phyloP scores from a whole-genome alignment of 1,139 yeast species.

The Taphrina deformans region DNA sequence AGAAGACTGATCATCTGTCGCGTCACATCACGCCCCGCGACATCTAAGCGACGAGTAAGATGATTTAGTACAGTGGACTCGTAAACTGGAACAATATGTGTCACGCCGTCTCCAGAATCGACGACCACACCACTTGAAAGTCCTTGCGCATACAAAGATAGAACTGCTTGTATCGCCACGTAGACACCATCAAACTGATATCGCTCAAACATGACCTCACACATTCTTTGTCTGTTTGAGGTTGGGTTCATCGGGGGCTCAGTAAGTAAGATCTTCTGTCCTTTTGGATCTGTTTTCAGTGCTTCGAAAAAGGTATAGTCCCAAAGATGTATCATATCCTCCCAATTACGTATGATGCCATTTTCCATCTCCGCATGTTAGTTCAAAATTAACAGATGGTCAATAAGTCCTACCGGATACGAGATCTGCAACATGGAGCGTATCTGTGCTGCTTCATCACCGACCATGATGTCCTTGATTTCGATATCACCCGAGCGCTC shows the following conservation, averaged over 20 bases:
- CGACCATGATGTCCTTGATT: slow-evolving; percentile 92
- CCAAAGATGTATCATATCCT: slow-evolving; percentile 98
- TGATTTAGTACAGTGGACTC: slow-evolving; percentile 95
- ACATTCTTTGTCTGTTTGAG: slow-evolving; percentile 90
- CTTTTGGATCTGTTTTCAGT: slow-evolving; percentile 74
- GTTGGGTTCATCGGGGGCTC: slow-evolving; percentile 98
- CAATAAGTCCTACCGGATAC: slow-evolving; percentile 58
- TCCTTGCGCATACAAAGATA: slow-evolving; percentile 88
- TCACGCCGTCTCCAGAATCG: slow-evolving; percentile 93
- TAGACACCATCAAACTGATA: slow-evolving; percentile 95
- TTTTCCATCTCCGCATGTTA: slow-evolving; percentile 70
- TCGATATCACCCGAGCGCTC: slow-evolving; percentile 76
- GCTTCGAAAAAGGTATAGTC: slow-evolving; percentile 93
- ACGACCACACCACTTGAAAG: slow-evolving; percentile 97
- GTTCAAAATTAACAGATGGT: neutral
- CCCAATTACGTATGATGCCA: slow-evolving; percentile 97
- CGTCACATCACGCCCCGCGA: slow-evolving; percentile 98
- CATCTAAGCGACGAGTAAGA: slow-evolving; percentile 86
- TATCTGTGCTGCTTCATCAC: slow-evolving; percentile 89
- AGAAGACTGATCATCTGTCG: slow-evolving; percentile 85
- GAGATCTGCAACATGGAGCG: slow-evolving; percentile 86
- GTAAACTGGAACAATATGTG: slow-evolving; percentile 96
- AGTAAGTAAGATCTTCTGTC: slow-evolving; percentile 79
- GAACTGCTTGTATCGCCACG: slow-evolving; percentile 96
- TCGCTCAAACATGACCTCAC: slow-evolving; percentile 95